Evolutionary conservation across 495 filamentous ascomycete genomes (phyloP).

Genomic region (Penicillium macrosclerotiorum): DNA sequence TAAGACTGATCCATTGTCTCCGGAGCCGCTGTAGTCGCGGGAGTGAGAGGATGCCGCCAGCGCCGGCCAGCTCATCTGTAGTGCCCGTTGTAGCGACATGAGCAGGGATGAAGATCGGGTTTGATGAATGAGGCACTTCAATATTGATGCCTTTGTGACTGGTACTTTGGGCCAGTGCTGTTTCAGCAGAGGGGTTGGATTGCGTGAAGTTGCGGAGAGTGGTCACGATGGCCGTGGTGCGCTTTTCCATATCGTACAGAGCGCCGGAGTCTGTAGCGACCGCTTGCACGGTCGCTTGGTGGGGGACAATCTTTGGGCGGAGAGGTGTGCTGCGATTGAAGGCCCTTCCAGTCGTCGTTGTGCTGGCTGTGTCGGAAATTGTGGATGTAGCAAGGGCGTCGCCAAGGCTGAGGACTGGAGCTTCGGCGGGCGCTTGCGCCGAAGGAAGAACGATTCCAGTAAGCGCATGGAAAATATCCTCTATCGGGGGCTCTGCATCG

Average conservation of each 20-base stretch:
- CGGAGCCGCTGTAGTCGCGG: conserved; percentile 80
- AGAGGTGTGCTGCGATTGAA: conserved; percentile 15
- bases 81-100: conserved; percentile 37
- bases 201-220: conserved; percentile 63
- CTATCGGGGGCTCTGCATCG: conserved; percentile 64
- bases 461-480: conserved; percentile 78
- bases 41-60: conserved; percentile 57
- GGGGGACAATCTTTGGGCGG: conserved; percentile 59
- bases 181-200: conserved; percentile 37
- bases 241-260: conserved; percentile 79
- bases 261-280: conserved; percentile 67
- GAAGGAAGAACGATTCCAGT: conserved; percentile 41
- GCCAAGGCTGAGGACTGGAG: conserved; percentile 22
- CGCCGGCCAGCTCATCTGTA: conserved; percentile 44
- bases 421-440: conserved; percentile 21
- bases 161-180: conserved; percentile 48
- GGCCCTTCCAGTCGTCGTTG: conserved; percentile 18
- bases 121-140: conserved; percentile 40
- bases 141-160: conserved; percentile 33
- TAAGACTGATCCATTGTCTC: conserved; percentile 82
- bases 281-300: conserved; percentile 77
- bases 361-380: conserved; percentile 35
- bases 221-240: conserved; percentile 77
- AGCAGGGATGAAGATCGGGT: conserved; percentile 50
- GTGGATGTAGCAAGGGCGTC: conserved; percentile 24